Evolutionary conservation across 1,139 yeast species (phyloP).

Genomic region (Ashbya aceris): DNA sequence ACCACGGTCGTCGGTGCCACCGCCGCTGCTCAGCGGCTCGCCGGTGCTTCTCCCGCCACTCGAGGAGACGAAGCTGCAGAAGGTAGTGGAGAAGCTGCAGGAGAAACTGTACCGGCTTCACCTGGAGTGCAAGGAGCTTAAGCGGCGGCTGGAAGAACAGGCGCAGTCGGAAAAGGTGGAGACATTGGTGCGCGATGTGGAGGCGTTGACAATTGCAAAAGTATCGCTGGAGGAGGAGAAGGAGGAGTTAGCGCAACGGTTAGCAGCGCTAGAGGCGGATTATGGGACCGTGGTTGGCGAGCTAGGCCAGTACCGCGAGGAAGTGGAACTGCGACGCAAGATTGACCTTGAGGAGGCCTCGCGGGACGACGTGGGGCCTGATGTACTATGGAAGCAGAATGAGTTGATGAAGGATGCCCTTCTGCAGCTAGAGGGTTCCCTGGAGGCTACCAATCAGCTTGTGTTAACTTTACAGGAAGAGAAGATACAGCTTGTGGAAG

Average conservation of each 20-base stretch:
- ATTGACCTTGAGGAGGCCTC: slow-evolving; percentile 20
- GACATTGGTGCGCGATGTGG: slow-evolving; percentile 38
- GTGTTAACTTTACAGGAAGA: slow-evolving; percentile 35
- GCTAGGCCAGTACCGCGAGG: slow-evolving; percentile 38
- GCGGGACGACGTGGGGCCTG: slow-evolving; percentile 21
- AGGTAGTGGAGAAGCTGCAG: slow-evolving; percentile 40
- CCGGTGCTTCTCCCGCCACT: background rate
- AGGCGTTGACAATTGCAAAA: slow-evolving; percentile 44
- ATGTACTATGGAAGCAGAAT: slow-evolving; percentile 27
- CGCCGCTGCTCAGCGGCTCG: background rate
- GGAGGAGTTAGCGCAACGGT: slow-evolving; percentile 30
- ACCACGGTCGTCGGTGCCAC: background rate
- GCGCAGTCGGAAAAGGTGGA: slow-evolving; percentile 20
- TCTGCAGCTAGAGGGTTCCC: slow-evolving; percentile 34
- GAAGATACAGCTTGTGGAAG: slow-evolving; percentile 27
- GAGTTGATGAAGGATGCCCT: slow-evolving; percentile 36
- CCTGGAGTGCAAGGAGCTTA: slow-evolving; percentile 24
- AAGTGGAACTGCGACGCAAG: slow-evolving; percentile 36
- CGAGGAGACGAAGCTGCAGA: slow-evolving; percentile 14
- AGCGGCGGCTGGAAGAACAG: slow-evolving; percentile 25
- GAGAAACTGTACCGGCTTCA: slow-evolving; percentile 26
- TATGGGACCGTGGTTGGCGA: slow-evolving; percentile 37
- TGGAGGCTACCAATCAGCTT: slow-evolving; percentile 31
- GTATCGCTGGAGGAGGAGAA: slow-evolving; percentile 42
- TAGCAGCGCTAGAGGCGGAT: slow-evolving; percentile 30